Evolutionary conservation across 768 basidiomycete species (phyloP).

Genomic region (Hebeloma cylindrosporum): DNA sequence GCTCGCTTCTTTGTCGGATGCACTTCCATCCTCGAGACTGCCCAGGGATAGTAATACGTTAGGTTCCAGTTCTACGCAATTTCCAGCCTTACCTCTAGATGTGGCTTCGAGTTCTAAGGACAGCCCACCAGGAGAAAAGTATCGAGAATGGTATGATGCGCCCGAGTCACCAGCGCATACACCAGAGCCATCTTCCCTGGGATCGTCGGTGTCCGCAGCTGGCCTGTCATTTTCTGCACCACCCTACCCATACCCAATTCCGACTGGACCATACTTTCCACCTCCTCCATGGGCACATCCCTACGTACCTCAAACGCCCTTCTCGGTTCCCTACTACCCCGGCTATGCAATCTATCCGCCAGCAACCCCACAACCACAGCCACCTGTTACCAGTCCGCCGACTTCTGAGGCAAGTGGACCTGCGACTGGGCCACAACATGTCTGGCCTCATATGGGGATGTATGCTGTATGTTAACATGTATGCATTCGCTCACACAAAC

Average conservation of each 20-base stretch:
- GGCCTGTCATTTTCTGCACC: slow-evolving; percentile 19
- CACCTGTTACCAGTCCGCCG: slow-evolving; percentile 31
- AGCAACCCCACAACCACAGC: slow-evolving; percentile 25
- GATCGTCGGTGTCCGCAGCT: slow-evolving; percentile 28
- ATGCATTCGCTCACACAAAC: slow-evolving; percentile 1
- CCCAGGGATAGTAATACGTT: slow-evolving; percentile 1
- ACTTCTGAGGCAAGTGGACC: slow-evolving; percentile 40
- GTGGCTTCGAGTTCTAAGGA: slow-evolving; percentile 7
- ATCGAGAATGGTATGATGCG: slow-evolving; percentile 47
- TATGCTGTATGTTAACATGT: slow-evolving; percentile 44
- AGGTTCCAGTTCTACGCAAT: not conserved
- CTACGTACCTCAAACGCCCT: slow-evolving; percentile 50
- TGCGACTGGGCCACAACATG: slow-evolving; percentile 28
- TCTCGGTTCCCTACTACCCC: slow-evolving; percentile 50
- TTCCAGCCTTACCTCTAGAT: slow-evolving; percentile 7
- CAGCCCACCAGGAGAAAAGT: slow-evolving; percentile 28
- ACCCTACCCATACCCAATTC: slow-evolving; percentile 37
- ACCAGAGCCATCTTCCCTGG: slow-evolving; percentile 35
- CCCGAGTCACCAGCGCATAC: slow-evolving; percentile 37
- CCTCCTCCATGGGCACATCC: slow-evolving; percentile 53
- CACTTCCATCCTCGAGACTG: slow-evolving; percentile 3
- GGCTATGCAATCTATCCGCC: slow-evolving; percentile 48
- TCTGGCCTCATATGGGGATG: slow-evolving; percentile 41
- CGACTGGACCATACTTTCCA: slow-evolving; percentile 46
- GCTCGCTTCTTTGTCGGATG: slow-evolving; percentile 9